phyloP scores from a whole-genome alignment of 495 filamentous ascomycete species.

The Cladorrhinum samala region DNA sequence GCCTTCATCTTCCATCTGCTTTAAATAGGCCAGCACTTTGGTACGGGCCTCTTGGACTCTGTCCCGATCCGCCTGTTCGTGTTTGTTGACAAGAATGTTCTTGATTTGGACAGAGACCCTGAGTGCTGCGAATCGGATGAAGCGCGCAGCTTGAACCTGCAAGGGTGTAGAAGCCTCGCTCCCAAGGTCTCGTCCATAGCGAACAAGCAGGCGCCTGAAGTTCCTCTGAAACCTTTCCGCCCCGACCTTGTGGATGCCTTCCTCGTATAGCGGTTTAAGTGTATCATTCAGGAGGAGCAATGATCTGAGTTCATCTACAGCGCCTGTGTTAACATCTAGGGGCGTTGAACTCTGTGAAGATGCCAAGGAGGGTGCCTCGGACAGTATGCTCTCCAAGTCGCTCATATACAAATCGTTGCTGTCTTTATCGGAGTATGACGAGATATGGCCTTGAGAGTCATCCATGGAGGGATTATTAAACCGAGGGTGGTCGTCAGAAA shows the following conservation, averaged over 20 bases:
- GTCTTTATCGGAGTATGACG: too few species aligned
- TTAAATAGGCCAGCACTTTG: conserved; percentile 1
- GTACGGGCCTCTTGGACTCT: neutral
- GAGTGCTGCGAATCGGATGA: neutral
- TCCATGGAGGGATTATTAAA: too few species aligned
- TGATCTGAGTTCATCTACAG: conserved; percentile 1
- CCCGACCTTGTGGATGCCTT: conserved; percentile 2
- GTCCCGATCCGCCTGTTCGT: neutral
- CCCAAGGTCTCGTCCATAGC: neutral
- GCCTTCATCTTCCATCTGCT: neutral
- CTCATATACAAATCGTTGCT: conserved; percentile 2
- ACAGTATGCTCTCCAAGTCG: conserved; percentile 10
- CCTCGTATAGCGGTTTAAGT: neutral
- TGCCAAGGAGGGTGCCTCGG: neutral
- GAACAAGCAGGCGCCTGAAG: conserved; percentile 1
- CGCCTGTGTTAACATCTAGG: neutral
- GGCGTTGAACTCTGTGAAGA: conserved; percentile 6
- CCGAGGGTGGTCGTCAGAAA: too few species aligned
- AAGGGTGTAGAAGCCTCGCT: neutral
- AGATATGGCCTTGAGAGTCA: too few species aligned
- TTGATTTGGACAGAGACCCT: conserved; percentile 5
- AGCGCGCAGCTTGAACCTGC: neutral
- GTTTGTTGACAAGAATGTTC: neutral
- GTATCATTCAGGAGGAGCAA: neutral
- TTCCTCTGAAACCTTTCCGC: conserved; percentile 6